phyloP scores from a whole-genome alignment of 371 early-diverging fungal species.

The Mortierella sp. region DNA sequence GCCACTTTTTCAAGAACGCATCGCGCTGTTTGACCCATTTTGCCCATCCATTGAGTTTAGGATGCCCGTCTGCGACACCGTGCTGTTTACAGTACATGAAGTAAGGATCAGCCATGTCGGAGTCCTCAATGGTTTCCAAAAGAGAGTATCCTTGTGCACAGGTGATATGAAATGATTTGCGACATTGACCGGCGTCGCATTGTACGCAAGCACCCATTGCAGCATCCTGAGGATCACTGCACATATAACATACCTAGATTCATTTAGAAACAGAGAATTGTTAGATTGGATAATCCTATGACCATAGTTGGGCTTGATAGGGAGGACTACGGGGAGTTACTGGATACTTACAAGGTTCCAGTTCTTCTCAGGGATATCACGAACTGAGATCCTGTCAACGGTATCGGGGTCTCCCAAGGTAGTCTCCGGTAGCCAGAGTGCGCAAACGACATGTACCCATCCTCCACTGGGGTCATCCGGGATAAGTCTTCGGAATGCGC shows the following conservation, averaged over 20 bases:
- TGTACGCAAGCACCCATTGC: slow-evolving; percentile 62
- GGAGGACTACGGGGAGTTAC: neutral
- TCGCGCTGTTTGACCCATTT: slow-evolving; percentile 59
- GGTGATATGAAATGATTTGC: slow-evolving; percentile 64
- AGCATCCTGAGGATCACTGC: slow-evolving; percentile 53
- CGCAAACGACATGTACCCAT: slow-evolving; percentile 66
- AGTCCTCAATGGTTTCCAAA: slow-evolving; percentile 56
- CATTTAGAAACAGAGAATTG: neutral
- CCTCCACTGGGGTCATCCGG: slow-evolving; percentile 50
- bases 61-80: slow-evolving; percentile 47
- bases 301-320: too few species aligned
- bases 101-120: slow-evolving; percentile 61
- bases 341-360: slow-evolving; percentile 55
- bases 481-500: slow-evolving; percentile 62
- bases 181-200: slow-evolving; percentile 63
- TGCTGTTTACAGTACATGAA: slow-evolving; percentile 60
- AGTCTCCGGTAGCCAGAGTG: slow-evolving; percentile 62
- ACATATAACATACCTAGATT: slow-evolving; percentile 59
- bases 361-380: slow-evolving; percentile 57
- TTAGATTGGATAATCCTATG: neutral
- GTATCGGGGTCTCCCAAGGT: slow-evolving; percentile 53
- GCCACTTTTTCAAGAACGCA: slow-evolving; percentile 44
- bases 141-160: slow-evolving; percentile 63
- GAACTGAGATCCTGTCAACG: slow-evolving; percentile 52
- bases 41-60: slow-evolving; percentile 57